phyloP scores from a whole-genome alignment of 164 flowering plant species.

The Piper betle region DNA sequence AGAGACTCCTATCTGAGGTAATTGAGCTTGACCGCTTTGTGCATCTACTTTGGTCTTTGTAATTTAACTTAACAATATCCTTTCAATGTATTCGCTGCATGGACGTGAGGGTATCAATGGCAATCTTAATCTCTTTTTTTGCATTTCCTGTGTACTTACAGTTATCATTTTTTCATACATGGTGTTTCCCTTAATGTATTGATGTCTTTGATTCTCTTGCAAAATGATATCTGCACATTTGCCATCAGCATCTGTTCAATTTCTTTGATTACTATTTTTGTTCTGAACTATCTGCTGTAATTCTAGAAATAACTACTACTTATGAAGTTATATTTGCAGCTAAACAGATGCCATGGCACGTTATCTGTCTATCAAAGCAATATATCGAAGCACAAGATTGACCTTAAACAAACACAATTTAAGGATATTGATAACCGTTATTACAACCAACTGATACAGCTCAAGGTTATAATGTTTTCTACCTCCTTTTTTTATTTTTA shows the following conservation, averaged over 20 bases:
- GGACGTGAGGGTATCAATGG: background rate
- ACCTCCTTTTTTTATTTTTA: background rate
- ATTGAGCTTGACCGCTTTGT: background rate
- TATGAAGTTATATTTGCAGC: constrained; percentile 24
- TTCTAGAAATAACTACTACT: background rate
- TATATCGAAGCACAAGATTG: constrained; percentile 57
- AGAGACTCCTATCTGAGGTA: constrained; percentile 85
- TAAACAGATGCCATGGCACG: constrained; percentile 70
- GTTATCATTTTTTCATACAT: no score
- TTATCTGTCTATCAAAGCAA: constrained; percentile 77
- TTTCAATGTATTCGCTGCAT: background rate
- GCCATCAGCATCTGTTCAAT: background rate
- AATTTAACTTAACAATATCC: no score
- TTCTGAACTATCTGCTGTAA: background rate
- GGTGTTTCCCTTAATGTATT: no score
- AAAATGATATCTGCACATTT: background rate
- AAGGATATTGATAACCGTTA: constrained; percentile 90
- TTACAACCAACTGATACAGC: constrained; percentile 87
- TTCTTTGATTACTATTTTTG: background rate
- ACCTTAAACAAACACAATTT: constrained; percentile 82
- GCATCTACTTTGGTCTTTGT: background rate
- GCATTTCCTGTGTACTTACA: no score
- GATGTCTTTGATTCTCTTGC: no score
- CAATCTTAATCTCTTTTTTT: no score
- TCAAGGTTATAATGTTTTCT: constrained; percentile 48